Evolutionary conservation across 129 eudicot genomes (phyloP), one percentile per base, ranked within the genome.

Genomic region (Tagetes patula): DNA sequence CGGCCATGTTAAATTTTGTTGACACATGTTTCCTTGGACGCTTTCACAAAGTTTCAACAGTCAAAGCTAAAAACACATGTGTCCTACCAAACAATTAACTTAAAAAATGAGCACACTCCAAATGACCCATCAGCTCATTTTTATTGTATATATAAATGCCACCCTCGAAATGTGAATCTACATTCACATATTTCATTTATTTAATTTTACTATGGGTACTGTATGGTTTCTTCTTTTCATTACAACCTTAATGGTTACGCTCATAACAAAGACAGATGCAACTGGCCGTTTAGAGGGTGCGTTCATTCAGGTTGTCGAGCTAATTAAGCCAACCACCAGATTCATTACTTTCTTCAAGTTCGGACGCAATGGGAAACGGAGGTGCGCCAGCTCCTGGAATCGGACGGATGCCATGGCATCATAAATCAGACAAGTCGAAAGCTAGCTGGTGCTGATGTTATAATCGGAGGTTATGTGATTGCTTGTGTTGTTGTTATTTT

Each of bases 391-490:
- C 13, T 66, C 70, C 71, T 45, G 75, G 65, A 48, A 75, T 46
- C 75, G 39, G 79, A 41, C 43, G 58, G 40, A 63, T 82, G 36
- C 48, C 74, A 52, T 50, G 75, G 67, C 87, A 82, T 72, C 84
- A 73, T 60, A 59, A 72, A 36, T 34, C 72, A 20, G 31, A 71
- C 32, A 74, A 55, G 43, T 75, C 87, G 1, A 72, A 56, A 6
- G 84, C 84, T 14, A 6, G 84, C 84, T 14, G 90, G 82, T 32
- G 88, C 82, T 4, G 95, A 85, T 76, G 81, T 83, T 36, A 88
- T 88, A 31, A 68, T 85, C 9, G 88, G 88, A 33, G 95, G 86
- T 47, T 83, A 85, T 59, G 83, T 86, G 4, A 78, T 69, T 71
- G 90, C 83, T 54, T 58, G 77, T 27, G 76, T 81, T 40, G 86